A percentile compares a stretch with the other conserved stretches of the same genome.
Evolutionary conservation across 2,329 filamentous ascomycete species (phyloP).

Genomic region (Aureobasidium namibiae): DNA sequence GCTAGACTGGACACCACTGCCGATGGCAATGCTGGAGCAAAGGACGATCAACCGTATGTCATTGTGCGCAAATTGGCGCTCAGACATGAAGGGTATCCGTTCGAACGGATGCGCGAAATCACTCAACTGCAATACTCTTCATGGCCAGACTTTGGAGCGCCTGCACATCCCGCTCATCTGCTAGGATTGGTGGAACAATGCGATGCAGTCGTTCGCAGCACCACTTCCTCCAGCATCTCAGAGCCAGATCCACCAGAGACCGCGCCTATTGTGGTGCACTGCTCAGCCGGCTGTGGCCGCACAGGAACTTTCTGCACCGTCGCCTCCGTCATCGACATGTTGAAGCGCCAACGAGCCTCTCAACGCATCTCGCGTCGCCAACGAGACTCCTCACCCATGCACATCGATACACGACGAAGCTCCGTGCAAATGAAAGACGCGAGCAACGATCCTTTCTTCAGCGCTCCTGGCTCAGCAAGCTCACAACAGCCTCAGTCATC

Average conservation of each 20-base stretch:
- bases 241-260: conserved; percentile 42
- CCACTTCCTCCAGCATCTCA: conserved; percentile 30
- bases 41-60: conserved; percentile 60
- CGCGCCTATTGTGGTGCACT: conserved; percentile 83
- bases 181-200: conserved; percentile 84
- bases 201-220: conserved; percentile 57
- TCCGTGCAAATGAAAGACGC: conserved; percentile 4
- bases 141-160: conserved; percentile 97
- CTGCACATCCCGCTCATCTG: conserved; percentile 79
- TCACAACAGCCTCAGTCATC: background rate
- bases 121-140: conserved; percentile 89
- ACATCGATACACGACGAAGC: conserved; percentile 24
- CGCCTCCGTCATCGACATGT: conserved; percentile 90
- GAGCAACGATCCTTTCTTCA: conserved; percentile 14
- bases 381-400: conserved; percentile 37
- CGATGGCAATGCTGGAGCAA: conserved; percentile 15
- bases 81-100: conserved; percentile 67
- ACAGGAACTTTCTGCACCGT: conserved; percentile 96
- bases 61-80: conserved; percentile 82
- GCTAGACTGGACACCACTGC: conserved; percentile 22
- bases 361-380: conserved; percentile 23
- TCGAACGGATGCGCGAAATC: conserved; percentile 80
- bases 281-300: conserved; percentile 88
- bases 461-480: background rate
- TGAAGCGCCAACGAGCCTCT: conserved; percentile 65